Conservation (phyloP, 208 protist species). For the Acanthamoeba castellanii region DNA sequence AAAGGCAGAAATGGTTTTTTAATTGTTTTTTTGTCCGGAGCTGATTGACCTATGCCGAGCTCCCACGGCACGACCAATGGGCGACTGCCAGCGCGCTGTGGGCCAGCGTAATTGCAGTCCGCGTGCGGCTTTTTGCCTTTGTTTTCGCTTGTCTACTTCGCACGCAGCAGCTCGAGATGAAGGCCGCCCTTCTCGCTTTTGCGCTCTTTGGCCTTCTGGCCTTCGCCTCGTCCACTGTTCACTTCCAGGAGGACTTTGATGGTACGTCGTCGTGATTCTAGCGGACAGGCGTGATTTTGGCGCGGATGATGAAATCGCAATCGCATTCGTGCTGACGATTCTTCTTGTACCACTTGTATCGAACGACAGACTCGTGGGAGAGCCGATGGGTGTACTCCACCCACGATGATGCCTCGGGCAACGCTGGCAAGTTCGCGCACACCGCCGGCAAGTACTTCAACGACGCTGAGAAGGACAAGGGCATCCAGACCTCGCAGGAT, state of each 20-base stretch:
- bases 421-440: slow-evolving; percentile 35
- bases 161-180: not conserved
- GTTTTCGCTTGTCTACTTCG: no score
- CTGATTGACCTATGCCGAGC: no score
- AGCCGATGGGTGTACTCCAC: not conserved
- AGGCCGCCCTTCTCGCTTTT: not conserved
- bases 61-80: no score
- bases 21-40: no score
- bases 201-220: not conserved
- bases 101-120: no score
- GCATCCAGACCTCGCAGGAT: slow-evolving; percentile 93
- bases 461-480: slow-evolving; percentile 64
- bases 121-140: no score
- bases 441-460: slow-evolving; percentile 23
- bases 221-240: not conserved
- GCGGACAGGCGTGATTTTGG: no score
- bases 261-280: not conserved
- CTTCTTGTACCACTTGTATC: no score
- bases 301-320: no score
- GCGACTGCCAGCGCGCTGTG: no score
- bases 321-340: no score
- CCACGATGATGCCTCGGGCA: not conserved
- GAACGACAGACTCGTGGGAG: not conserved
- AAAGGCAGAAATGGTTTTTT: no score
- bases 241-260: slow-evolving; percentile 60